A percentile compares a stretch with the other conserved stretches of the same genome.
These are phyloP conservation scores for Backusella mclennaniae DNA, from an alignment of 192 early-diverging fungal species.

Conservation along the genomic window DNA sequence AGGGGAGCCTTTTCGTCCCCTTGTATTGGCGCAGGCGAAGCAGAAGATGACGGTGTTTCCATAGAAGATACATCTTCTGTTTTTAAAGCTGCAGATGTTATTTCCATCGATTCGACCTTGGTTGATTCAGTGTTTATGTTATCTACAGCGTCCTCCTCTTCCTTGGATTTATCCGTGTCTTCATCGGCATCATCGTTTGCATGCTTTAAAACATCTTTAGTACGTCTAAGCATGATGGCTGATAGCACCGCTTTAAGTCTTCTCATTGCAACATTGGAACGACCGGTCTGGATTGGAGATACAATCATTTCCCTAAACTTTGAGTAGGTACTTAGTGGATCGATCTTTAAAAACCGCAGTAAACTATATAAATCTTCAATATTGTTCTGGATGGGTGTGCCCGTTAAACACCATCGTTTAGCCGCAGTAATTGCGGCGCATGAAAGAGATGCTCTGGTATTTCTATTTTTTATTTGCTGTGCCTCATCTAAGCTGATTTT, in stretches of 20 bases:
- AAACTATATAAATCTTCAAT: conserved; percentile 72
- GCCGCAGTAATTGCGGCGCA: conserved; percentile 42
- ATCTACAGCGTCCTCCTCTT: not conserved
- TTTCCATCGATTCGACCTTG: not conserved
- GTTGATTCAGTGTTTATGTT: not conserved
- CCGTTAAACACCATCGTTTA: conserved; percentile 69
- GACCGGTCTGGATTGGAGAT: conserved; percentile 37
- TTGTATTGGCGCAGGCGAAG: not conserved
- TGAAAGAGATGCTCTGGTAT: conserved; percentile 43
- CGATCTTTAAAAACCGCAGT: conserved; percentile 64
- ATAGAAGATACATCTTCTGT: not conserved
- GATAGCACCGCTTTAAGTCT: conserved; percentile 59
- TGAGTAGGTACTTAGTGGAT: conserved; percentile 49
- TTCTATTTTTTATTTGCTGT: conserved; percentile 61
- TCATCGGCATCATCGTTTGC: not conserved
- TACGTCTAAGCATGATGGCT: conserved; percentile 65
- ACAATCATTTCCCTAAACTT: conserved; percentile 52
- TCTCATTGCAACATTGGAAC: conserved; percentile 43
- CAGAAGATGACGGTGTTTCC: not conserved
- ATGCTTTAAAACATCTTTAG: conserved; percentile 50
- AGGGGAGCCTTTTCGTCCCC: not conserved
- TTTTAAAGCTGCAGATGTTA: not conserved
- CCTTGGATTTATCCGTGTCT: not conserved
- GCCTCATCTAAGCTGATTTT: conserved; percentile 51
- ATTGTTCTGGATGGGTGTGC: conserved; percentile 60